These are phyloP conservation scores for Dillenia suffruticosa DNA, from an alignment of 164 flowering plant species.

Conservation along the genomic window DNA sequence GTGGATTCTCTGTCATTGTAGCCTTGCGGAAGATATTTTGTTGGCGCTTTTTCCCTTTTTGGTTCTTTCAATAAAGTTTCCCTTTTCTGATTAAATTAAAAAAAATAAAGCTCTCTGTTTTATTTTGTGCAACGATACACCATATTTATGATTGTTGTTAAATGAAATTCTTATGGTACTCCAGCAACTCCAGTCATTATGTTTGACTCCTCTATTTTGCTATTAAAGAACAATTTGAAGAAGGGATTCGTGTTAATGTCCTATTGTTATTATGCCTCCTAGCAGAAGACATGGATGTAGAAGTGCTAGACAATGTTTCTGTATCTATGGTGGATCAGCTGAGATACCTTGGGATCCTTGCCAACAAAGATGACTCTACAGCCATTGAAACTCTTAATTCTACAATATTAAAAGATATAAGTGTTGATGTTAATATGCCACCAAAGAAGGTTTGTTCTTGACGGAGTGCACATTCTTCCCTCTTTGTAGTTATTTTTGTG, in stretches of 20 bases:
- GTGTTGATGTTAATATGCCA: conserved; percentile 45
- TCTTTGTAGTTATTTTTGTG: neutral
- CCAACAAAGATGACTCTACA: conserved; percentile 23
- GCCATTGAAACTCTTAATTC: conserved; percentile 22
- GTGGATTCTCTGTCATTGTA: too few species aligned
- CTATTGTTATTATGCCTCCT: conserved; percentile 4
- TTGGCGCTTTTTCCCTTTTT: neutral
- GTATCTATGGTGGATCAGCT: conserved; percentile 66
- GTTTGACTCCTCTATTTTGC: neutral
- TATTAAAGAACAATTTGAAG: neutral
- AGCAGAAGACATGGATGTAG: conserved; percentile 26
- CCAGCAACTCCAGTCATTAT: neutral
- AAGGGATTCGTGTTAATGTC: neutral
- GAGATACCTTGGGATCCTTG: conserved; percentile 58
- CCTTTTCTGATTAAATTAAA: neutral
- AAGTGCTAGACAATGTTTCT: conserved; percentile 23
- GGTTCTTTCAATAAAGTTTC: neutral
- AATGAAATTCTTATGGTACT: neutral
- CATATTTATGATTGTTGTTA: neutral
- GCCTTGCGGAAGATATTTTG: too few species aligned
- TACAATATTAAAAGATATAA: conserved; percentile 28
- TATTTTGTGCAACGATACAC: neutral
- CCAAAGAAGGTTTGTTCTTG: conserved; percentile 52
- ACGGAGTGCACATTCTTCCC: neutral
- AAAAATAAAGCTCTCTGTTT: neutral